Base-by-base conservation (phyloP, 345 rosid species). In the Turritis glabra region DNA sequence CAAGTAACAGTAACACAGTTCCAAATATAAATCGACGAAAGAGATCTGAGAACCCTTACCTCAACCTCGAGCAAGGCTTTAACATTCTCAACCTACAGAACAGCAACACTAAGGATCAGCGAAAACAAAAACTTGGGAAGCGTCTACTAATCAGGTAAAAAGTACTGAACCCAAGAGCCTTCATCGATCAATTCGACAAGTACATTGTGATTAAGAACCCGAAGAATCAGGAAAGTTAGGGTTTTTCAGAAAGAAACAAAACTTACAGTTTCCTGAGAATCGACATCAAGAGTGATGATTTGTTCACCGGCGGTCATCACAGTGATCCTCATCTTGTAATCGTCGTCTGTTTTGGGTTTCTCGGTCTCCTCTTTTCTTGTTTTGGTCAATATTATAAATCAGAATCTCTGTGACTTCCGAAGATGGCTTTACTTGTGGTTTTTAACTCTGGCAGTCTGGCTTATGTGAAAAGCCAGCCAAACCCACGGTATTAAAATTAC, bases 61-160 rank as follows among this genome's bases (percentile, higher is more conserved):
- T 92, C 99, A 64, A 95, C 98, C 66, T 95, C 99, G 32, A 92
- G 92, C 84, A 95, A 80, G 40, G 99, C 98, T 79, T 95, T 95
- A 77, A 95, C 90, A 77, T 92, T 95, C 70, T 92, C 99, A 74
- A 95, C 94, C 98, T 92, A 69, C 66, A 40, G 25, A 19, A 51
- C 50, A 71, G 5, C 7, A 26, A 61, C 13, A 18, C 37, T 15
- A 30, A 47, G 27, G 29, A 68, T 64, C 68, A 73, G 10, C n/a
- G n/a, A 64, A 79, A 71, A 1, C 1, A 63, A 3, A 61, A 41
- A 25, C 57, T 57, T 0, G 3, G 3, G 7, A 59, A 38, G 8
- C 76, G 22, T 46, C 6, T 29, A 55, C 10, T 46, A 32, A 17
- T 41, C 6, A 43, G 22, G 0, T 6, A n/a, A 5, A 8, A 47